These are phyloP conservation scores for Aspergillus mulundensis DNA, from an alignment of 495 filamentous ascomycete species.

Conservation along the genomic window DNA sequence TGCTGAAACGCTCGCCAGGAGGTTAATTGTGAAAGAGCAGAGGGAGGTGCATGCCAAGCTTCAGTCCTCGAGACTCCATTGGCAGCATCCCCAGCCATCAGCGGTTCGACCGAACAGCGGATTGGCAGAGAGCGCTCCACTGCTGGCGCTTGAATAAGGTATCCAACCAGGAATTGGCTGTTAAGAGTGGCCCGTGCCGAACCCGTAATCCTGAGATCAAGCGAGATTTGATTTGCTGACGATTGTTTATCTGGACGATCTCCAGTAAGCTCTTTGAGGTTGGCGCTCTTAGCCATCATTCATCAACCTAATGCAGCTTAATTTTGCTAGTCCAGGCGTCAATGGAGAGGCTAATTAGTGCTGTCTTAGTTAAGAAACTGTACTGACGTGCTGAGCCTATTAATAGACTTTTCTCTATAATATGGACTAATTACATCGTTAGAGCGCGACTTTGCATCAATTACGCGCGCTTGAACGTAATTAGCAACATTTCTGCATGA, in stretches of 20 bases:
- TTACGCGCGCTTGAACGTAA: not conserved
- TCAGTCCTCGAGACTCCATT: not conserved
- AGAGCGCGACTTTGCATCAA: not conserved
- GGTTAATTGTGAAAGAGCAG: conserved; percentile 6
- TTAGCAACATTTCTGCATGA: conserved; percentile 14
- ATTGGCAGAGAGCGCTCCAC: not conserved
- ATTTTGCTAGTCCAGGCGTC: conserved; percentile 3
- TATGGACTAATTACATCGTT: not conserved
- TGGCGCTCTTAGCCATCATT: conserved; percentile 23
- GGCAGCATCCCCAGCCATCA: conserved; percentile 4
- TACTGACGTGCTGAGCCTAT: not conserved
- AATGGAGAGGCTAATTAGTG: not conserved
- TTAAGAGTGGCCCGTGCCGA: conserved; percentile 11
- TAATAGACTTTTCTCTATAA: not conserved
- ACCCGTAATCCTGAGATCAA: not conserved
- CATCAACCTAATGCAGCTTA: conserved; percentile 1
- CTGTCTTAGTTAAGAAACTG: not conserved
- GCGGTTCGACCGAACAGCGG: conserved; percentile 1
- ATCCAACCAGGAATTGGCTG: conserved; percentile 4
- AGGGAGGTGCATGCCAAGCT: conserved; percentile 17
- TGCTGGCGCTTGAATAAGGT: not conserved
- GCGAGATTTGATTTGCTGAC: conserved; percentile 2
- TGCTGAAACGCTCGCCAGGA: conserved; percentile 12
- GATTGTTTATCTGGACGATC: not conserved
- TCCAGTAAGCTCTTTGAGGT: not conserved